Base-by-base conservation (phyloP, 2,329 filamentous ascomycete genomes). In the Trichophyton rubrum region DNA sequence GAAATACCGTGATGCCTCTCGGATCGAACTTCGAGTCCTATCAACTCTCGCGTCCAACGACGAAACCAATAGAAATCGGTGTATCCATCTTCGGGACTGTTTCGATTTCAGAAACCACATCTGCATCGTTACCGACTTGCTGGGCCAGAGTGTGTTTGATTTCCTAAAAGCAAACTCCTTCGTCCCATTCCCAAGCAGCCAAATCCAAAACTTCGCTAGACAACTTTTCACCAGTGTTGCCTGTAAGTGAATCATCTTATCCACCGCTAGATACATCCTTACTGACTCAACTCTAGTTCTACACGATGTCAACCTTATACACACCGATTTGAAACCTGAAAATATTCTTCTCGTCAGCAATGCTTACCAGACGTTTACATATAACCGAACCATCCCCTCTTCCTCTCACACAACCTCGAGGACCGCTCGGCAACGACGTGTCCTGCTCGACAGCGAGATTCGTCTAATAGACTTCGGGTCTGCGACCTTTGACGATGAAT, bases 31-130 rank as follows among this genome's bases (percentile, higher is more conserved):
- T 40, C 85, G 93, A 63, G 93, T 99, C 3, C 78, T 99, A 11
- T 90, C 91, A 61, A 99, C 93, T 0, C 79, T 99, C 55, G 88
- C 91, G 66, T 88, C 88, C 49, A 97, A 97, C 72, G 93, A 99
- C 72, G 84, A 86, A 62, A 83, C 88, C 66, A 97, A 99, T 73
- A 84, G 90, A 62, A 97, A 99, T 73, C 87, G 92, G 66, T 99
- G 93, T 76, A 99, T 99, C 66, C 93, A 99, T 72, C 79, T 99
- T 45, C 85, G 91, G 45, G 93, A 99, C 69, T 96, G 90, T 73
- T 99, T 99, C 75, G 93, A 99, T 74, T 99, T 89, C 77, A 84
- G 91, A 56, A 93, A 95, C 61, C 93, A 99, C 71, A 97, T 99
- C 67, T 99, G 93, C 79, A 87, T 87, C 63, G 85, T 87, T 67